A percentile compares a stretch with the other conserved stretches of the same genome.
These are phyloP conservation scores for Exophiala sp. DNA, from an alignment of 2,329 filamentous ascomycete genomes.

Conservation along the genomic window DNA sequence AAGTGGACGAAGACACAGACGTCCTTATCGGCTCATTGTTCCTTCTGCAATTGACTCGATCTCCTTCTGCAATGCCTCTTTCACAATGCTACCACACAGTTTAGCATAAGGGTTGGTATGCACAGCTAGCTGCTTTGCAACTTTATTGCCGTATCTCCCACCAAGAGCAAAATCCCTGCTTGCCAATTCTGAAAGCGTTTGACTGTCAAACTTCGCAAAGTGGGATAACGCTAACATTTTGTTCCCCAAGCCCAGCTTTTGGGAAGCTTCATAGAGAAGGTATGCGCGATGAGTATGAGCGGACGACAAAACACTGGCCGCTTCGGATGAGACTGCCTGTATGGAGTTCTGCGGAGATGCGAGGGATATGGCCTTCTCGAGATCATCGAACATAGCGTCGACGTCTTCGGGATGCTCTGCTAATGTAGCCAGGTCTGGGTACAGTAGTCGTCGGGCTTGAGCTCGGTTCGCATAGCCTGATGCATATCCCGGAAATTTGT, in stretches of 20 bases:
- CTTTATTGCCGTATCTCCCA: conserved; percentile 54
- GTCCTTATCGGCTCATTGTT: too few species aligned
- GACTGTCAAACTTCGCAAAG: conserved; percentile 39
- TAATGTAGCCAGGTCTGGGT: conserved; percentile 19
- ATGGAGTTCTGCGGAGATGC: conserved; percentile 40
- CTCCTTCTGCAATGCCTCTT: conserved; percentile 58
- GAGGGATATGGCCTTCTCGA: conserved; percentile 45
- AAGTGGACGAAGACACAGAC: too few species aligned
- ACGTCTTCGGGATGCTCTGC: too few species aligned
- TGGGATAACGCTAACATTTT: too few species aligned
- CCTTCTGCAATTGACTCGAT: too few species aligned
- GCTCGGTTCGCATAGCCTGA: conserved; percentile 56
- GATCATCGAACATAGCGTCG: conserved; percentile 36
- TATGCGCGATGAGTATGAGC: conserved; percentile 55
- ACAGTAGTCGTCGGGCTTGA: conserved; percentile 43
- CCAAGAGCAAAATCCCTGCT: conserved; percentile 56
- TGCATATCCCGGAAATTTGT: conserved; percentile 47
- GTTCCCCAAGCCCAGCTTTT: too few species aligned
- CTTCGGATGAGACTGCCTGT: conserved; percentile 44
- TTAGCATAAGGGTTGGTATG: conserved; percentile 62
- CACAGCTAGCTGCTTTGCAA: conserved; percentile 56
- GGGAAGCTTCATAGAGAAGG: conserved; percentile 36
- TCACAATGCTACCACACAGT: conserved; percentile 60
- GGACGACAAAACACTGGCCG: conserved; percentile 49
- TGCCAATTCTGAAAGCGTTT: too few species aligned